Conservation (phyloP, 805 yeast genomes). For the Saccharomyces kudriavzevii region DNA sequence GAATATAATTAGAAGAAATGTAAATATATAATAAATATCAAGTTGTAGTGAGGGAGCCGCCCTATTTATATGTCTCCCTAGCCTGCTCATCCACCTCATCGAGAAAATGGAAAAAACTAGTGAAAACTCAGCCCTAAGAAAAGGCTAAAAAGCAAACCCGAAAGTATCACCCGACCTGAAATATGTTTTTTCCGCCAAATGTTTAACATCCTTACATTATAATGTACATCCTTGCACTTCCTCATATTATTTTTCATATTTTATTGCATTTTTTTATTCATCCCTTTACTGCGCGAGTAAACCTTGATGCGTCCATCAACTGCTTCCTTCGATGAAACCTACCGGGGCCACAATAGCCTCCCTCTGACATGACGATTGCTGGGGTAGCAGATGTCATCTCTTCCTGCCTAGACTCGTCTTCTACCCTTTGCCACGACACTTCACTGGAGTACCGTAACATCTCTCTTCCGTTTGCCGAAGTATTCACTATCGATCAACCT, state of each 20-base stretch:
- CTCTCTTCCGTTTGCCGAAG: neutral
- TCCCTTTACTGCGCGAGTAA: neutral
- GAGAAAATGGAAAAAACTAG: neutral
- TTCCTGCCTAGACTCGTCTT: neutral
- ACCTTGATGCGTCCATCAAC: too few relatives aligned
- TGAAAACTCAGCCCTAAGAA: neutral
- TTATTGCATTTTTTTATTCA: neutral
- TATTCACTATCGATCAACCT: neutral
- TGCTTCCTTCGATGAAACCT: neutral
- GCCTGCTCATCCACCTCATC: neutral
- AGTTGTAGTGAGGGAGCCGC: neutral
- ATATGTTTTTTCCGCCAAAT: neutral
- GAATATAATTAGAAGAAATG: neutral
- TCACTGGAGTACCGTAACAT: neutral
- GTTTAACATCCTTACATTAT: neutral
- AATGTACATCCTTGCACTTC: neutral
- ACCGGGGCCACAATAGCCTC: neutral
- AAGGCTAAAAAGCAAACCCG: neutral
- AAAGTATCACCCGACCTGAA: neutral
- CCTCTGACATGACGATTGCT: neutral
- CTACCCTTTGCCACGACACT: neutral
- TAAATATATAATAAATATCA: neutral
- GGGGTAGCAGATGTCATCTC: neutral
- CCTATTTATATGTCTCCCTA: neutral
- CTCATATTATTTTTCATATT: too few relatives aligned